Base-by-base conservation (phyloP, 805 yeast genomes). In the Candida silvicultrix region DNA sequence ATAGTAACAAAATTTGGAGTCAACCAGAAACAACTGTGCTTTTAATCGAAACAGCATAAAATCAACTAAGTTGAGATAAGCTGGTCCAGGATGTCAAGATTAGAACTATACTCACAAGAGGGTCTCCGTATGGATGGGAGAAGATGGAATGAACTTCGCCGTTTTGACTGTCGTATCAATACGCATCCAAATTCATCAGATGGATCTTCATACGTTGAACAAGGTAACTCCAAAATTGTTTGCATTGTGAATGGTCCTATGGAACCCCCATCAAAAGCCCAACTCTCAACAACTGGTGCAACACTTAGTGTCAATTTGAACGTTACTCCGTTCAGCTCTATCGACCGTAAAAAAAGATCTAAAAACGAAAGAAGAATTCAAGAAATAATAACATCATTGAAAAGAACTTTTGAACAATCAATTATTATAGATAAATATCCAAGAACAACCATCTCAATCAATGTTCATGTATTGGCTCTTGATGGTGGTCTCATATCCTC, bases 91-190 rank as follows among this genome's bases (percentile, higher is more conserved):
- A 80, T 80, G 84, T 78, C 83, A 38, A 73, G 86, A 45, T 66
- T 81, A 55, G 99, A 94, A 70, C 66, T 94, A 40, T 92, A 87
- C 61, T 90, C 97, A 0, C 97, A 97, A 7, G 98, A 94, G 66
- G 99, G 99, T 5, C 74, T 94, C 41, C 74, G 99, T 52, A 70
- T 84, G 14, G 98, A 94, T 63, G 99, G 99, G 2, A 80, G 99
- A 56, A 75, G 99, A 51, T 89, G 94, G 89, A 89, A 92, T 58
- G 99, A 94, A 64, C 73, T 90, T 39, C 81, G 98, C 42, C 75
- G 82, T 28, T 87, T 94, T 58, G 79, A 78, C 35, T 86, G 96
- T 60, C 77, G 80, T 18, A 80, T 88, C 45, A 89, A 89, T 58
- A 89, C 98, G 1, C 97, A 90, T 58, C 89, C 96, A 6, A 79